Percentiles rank a stretch among this genome's conserved stretches.
phyloP scores from a whole-genome alignment of 345 rosid species.

The Jatropha curcas region DNA sequence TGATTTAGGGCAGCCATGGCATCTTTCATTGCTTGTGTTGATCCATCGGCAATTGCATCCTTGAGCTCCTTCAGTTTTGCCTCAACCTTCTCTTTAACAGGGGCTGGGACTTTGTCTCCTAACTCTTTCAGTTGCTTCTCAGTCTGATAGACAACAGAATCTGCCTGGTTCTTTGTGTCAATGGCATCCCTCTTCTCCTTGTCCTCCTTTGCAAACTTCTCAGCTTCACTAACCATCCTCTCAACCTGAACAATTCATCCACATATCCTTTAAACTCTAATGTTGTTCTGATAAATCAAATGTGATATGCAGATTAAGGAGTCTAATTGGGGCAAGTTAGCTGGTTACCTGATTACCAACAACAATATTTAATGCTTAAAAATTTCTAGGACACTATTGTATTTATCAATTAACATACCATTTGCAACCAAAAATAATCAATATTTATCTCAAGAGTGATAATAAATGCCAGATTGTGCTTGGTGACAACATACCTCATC shows the following conservation, averaged over 20 bases:
- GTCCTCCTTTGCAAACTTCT: slow-evolving; percentile 83
- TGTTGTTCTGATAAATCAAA: not conserved
- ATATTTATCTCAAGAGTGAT: not conserved
- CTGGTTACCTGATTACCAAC: not conserved
- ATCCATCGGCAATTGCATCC: slow-evolving; percentile 66
- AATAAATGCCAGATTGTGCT: not conserved
- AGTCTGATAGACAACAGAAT: slow-evolving; percentile 85
- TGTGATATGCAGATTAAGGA: not conserved
- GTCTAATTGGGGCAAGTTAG: not conserved
- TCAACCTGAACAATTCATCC: slow-evolving; percentile 54
- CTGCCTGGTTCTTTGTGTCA: slow-evolving; percentile 98
- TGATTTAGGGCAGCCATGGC: slow-evolving; percentile 86
- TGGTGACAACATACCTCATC: slow-evolving; percentile 64
- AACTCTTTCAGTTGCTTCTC: slow-evolving; percentile 95
- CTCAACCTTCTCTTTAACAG: slow-evolving; percentile 90
- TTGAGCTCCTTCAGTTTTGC: slow-evolving; percentile 76
- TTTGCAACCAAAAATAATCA: not conserved
- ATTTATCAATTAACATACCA: not conserved
- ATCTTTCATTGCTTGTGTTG: slow-evolving; percentile 79
- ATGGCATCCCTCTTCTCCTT: slow-evolving; percentile 94
- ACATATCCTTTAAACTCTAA: not conserved
- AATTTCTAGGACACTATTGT: not conserved
- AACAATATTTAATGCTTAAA: not conserved
- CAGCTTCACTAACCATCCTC: slow-evolving; percentile 88
- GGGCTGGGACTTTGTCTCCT: slow-evolving; percentile 84